These are phyloP conservation scores for Backusella tarrabulga DNA, from an alignment of 192 early-diverging fungal species.

Conservation along the genomic window DNA sequence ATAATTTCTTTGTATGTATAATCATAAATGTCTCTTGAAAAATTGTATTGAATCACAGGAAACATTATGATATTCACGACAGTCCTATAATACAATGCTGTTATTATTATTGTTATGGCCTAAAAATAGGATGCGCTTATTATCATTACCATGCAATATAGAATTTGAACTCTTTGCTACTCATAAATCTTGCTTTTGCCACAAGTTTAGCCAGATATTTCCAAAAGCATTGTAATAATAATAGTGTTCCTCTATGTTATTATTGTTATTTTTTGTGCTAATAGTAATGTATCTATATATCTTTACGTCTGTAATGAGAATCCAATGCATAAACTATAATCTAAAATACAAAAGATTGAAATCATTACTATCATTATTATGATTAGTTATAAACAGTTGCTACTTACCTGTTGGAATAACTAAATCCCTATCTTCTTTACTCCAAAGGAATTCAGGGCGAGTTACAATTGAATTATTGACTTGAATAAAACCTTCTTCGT, in stretches of 20 bases:
- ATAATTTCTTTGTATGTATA: constrained; percentile 31
- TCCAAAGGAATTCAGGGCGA: constrained; percentile 30
- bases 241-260: constrained; percentile 35
- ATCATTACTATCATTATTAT: not conserved
- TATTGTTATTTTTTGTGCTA: not conserved
- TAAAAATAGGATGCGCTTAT: not conserved
- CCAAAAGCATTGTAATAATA: constrained; percentile 50
- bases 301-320: constrained; percentile 45
- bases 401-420: constrained; percentile 22
- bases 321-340: constrained; percentile 40
- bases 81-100: constrained; percentile 12
- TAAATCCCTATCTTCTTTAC: constrained; percentile 6
- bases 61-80: constrained; percentile 30
- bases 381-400: not conserved
- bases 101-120: not conserved
- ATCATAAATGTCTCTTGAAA: constrained; percentile 25
- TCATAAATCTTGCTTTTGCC: constrained; percentile 43
- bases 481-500: constrained; percentile 37
- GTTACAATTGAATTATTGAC: constrained; percentile 6
- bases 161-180: constrained; percentile 45
- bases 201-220: constrained; percentile 43
- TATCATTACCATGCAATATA: constrained; percentile 36
- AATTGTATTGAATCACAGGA: constrained; percentile 41
- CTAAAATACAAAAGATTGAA: not conserved
- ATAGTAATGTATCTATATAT: not conserved